Evolutionary conservation across 2,329 filamentous ascomycete genomes (phyloP), one percentile per base, ranked within the genome.

Genomic region (Stagonosporopsis rhizophila): DNA sequence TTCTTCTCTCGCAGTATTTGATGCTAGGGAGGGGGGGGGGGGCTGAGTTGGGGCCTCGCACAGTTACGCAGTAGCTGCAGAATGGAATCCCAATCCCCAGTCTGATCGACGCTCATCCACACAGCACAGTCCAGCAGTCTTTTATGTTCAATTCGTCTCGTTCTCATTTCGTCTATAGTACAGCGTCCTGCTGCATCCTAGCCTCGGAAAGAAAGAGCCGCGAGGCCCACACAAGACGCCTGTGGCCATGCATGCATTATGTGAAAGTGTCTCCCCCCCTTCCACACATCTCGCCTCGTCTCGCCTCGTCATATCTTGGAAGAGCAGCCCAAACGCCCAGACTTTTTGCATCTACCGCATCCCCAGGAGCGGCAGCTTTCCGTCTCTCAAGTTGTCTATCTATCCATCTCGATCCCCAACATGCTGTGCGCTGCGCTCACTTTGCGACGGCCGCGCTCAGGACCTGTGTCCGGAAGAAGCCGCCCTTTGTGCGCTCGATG

Each of bases 401-500:
- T 30, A 19, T 32, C 14, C 30, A 19, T 30, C 25, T 22, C 32
- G 23, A 5, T 44, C 8, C 30, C 12, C 28, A 4, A 30, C 6
- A 15, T 22, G 19, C 14, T 22, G 22, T 17, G 2, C 14, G 28
- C 23, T 30, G 2, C 19, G 54, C 66, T 76, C 71, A 82, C 68
- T 78, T 81, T 51, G 79, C 81, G 25, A 83, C 81, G 15, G 81
- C 81, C 32, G 80, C 79, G 53, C 83, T 96, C 68, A 99, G 84
- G 47, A 99, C 95, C 77, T 98, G 95, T 64, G 95, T 99, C 75
- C 95, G 84, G 87, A 99, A 99, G 86, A 98, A 98, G 55, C 92
- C 93, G 64, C 95, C 95, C 87, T 98, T 98, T 57, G 95, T 99
- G 81, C 92, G 88, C 86, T 99, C 95, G 74, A 99, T 99, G 72